Evolutionary conservation across 345 rosid genomes (phyloP), one percentile per base, ranked within the genome.

Genomic region (Populus euphratica): DNA sequence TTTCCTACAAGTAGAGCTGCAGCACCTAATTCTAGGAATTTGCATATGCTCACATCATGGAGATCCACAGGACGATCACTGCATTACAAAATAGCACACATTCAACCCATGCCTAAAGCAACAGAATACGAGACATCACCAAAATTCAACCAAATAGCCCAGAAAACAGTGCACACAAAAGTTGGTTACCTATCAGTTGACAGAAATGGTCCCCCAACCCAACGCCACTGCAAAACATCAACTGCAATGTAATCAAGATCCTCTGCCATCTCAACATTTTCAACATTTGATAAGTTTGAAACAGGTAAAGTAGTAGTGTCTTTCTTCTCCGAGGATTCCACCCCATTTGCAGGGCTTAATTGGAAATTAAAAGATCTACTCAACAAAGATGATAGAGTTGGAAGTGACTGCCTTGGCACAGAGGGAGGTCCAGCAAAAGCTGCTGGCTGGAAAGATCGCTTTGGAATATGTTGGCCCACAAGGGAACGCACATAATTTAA

Each of bases 1-100:
- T 96, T 97, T 72, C 95, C 98, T 50, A 94, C 92, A 78, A 96
- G 95, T 41, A 96, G 85, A 70, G 98, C 95, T 17, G 98, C 97
- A 33, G 99, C 99, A 77, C 99, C 99, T 80, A 92, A 88, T 86
- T 96, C 97, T 71, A 94, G 84, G 81, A 96, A 89, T 83, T 89
- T 94, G 83, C 80, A 91, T 29, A 86, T 85, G 81, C 87, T 89
- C 88, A 89, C 83, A 73, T 89, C 94, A 89, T 90, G 92, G 69
- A 90, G 87, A 79, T 84, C 91, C 69, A 78, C 76, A 77, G 83
- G 76, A 63, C 87, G 91, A 59, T 89, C 99, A 69, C 96, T 91
- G 85, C 63, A 69, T 74, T 75, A 62, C 25, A 50, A 27, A 69
- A 76, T 12, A 47, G 68, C 72, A 78, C 44, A 35, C 27, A 79